Evolutionary conservation across 495 filamentous ascomycete species (phyloP).

Genomic region (Aspergillus coremiiformis): DNA sequence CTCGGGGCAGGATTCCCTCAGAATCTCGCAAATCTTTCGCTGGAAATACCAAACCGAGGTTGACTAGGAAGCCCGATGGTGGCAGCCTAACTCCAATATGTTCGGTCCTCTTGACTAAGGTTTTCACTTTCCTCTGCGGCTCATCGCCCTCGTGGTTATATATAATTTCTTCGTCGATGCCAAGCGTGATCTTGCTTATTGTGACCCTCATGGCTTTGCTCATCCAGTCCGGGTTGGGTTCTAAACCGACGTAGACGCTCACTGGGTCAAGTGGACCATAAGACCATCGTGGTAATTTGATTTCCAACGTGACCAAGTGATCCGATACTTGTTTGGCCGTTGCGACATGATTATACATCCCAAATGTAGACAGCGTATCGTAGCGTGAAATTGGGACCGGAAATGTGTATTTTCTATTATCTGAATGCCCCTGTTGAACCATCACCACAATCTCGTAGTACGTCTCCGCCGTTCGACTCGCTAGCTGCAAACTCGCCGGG

Average conservation of each 20-base stretch:
- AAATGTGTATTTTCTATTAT: conserved; percentile 84
- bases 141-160: conserved; percentile 99
- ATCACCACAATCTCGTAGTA: conserved; percentile 94
- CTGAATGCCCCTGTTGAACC: conserved; percentile 79
- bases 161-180: conserved; percentile 93
- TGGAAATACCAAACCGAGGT: conserved; percentile 84
- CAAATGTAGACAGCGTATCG: conserved; percentile 95
- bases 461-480: conserved; percentile 88
- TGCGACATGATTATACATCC: conserved; percentile 98
- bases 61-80: conserved; percentile 81
- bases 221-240: conserved; percentile 87
- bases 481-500: conserved; percentile 83
- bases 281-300: conserved; percentile 89
- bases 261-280: conserved; percentile 95
- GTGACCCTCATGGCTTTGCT: conserved; percentile 85
- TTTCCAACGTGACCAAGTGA: conserved; percentile 84
- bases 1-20: conserved; percentile 80
- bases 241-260: conserved; percentile 86
- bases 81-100: conserved; percentile 73
- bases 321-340: conserved; percentile 76
- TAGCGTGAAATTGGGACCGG: conserved; percentile 88
- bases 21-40: conserved; percentile 80
- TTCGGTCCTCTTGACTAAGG: conserved; percentile 76
- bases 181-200: conserved; percentile 86
- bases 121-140: conserved; percentile 82